These are phyloP conservation scores for Penicillium sp. DNA, from an alignment of 2,329 filamentous ascomycete genomes.

Conservation along the genomic window DNA sequence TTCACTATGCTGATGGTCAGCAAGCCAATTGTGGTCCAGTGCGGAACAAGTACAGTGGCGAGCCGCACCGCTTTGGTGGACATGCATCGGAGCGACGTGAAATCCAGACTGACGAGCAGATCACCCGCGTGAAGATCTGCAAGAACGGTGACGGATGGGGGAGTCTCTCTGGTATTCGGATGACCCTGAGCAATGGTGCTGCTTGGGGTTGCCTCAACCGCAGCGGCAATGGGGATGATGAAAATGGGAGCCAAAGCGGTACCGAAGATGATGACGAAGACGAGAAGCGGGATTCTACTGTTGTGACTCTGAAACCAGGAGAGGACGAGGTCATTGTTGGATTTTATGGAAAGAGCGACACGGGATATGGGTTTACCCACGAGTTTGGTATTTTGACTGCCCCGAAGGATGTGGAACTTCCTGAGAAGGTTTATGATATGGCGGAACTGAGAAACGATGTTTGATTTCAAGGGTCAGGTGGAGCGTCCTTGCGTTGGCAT, in stretches of 20 bases:
- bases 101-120: slow-evolving; percentile 31
- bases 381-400: slow-evolving; percentile 55
- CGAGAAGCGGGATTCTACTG: neutral
- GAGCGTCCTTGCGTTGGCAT: neutral
- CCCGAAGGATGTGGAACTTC: slow-evolving; percentile 43
- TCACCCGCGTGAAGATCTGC: slow-evolving; percentile 36
- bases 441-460: slow-evolving; percentile 35
- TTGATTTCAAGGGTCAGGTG: neutral
- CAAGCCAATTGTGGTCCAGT: slow-evolving; percentile 46
- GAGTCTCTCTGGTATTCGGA: slow-evolving; percentile 16
- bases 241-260: neutral
- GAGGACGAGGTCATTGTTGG: slow-evolving; percentile 48
- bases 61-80: slow-evolving; percentile 34
- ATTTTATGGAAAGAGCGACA: slow-evolving; percentile 47
- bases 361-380: slow-evolving; percentile 25
- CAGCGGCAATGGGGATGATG: neutral
- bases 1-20: slow-evolving; percentile 50
- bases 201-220: slow-evolving; percentile 34
- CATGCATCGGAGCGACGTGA: neutral
- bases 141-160: slow-evolving; percentile 6
- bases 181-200: slow-evolving; percentile 29
- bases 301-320: slow-evolving; percentile 29
- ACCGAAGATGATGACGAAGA: neutral
- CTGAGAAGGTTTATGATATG: slow-evolving; percentile 43
- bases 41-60: slow-evolving; percentile 24